Evolutionary conservation across 169 alveolate genomes (phyloP), one percentile per base, ranked within the genome.

Genomic region (Plasmodium gallinaceum): DNA sequence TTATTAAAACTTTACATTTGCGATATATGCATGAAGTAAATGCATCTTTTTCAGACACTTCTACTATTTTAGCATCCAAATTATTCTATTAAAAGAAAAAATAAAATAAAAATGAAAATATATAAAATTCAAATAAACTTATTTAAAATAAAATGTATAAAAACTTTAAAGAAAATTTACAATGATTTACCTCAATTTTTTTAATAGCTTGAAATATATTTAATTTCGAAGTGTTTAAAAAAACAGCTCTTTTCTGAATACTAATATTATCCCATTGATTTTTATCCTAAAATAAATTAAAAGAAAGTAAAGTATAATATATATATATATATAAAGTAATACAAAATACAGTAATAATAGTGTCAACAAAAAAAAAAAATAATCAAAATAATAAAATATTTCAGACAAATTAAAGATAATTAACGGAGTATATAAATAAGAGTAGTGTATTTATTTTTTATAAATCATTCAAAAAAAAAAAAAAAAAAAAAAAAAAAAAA

Each of bases 141-240:
- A 20, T 26, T 32, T 32, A 58, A 20, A 16, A 10, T 7, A 54
- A 54, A 54, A 54, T 54, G 10, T 7, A 45, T 4, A 32, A 4
- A 2, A 32, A 32, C 1, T 32, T 32, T 4, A 32, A n/a, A 54
- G 54, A 52, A 57, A 26, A 24, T 5, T 26, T 26, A 14, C 14
- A 32, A 64, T 37, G 18, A 22, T 14, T 18, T 83, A 83, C 91
- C 73, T 83, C 91, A 22, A 83, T 20, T 22, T 52, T 48, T 69
- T 83, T 83, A 83, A 83, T 68, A 52, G 58, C 68, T 64, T 83
- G 91, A 57, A 83, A 83, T 68, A 83, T 83, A 75, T 43, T 83
- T 43, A 83, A 83, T 39, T 57, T 48, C 14, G 72, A 18, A 32
- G 61, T 39, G 32, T 83, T 83, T 43, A 83, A 42, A 83, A 83